Evolutionary conservation across 345 rosid genomes (phyloP).

Genomic region (Fremontodendron californicum): DNA sequence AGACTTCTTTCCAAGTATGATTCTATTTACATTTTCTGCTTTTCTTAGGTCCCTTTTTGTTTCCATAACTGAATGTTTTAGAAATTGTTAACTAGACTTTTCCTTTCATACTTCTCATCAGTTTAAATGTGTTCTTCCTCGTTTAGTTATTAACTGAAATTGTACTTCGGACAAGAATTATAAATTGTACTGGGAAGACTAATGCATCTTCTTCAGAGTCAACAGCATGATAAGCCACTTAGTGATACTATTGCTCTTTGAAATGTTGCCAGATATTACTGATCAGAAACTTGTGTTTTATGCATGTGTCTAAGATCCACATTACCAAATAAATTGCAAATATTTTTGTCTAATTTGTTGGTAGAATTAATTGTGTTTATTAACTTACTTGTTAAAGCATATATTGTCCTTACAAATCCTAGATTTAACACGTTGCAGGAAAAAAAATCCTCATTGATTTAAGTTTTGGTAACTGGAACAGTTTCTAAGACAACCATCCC

Average conservation of each 20-base stretch:
- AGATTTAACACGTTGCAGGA: not conserved
- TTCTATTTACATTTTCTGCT: not conserved
- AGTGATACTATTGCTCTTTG: not conserved
- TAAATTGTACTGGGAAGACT: too few species aligned
- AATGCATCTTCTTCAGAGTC: not conserved
- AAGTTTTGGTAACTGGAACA: not conserved
- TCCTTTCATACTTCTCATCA: not conserved
- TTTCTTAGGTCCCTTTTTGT: not conserved
- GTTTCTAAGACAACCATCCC: not conserved
- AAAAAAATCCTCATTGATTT: not conserved
- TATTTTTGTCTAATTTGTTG: not conserved
- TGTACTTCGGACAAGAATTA: too few species aligned
- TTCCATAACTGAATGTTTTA: not conserved
- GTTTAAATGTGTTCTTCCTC: not conserved
- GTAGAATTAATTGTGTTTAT: not conserved
- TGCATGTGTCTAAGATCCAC: not conserved
- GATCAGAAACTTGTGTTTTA: not conserved
- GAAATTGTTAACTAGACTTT: not conserved
- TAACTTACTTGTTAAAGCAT: not conserved
- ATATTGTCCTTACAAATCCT: not conserved
- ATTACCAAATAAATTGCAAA: not conserved
- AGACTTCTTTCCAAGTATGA: slow-evolving; percentile 88
- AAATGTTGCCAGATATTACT: not conserved
- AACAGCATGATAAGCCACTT: not conserved
- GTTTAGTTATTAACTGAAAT: not conserved